Conservation (phyloP, 345 rosid genomes). For the Eucalyptus shirleyi region DNA sequence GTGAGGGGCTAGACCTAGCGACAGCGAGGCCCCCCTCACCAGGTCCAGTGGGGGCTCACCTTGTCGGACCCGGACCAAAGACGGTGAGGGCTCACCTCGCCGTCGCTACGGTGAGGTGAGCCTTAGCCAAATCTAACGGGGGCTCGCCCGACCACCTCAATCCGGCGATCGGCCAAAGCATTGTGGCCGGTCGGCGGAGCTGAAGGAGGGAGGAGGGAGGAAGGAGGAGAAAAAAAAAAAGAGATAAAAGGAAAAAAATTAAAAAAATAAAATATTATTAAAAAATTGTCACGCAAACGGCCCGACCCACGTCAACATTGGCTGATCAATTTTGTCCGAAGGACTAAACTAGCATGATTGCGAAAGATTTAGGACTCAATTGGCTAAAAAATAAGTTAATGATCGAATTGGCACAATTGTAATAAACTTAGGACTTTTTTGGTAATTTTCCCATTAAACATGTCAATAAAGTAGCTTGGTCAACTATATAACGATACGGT, state of each 20-base stretch:
- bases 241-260: accelerated
- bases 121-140: too few species aligned
- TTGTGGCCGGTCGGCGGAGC: accelerated
- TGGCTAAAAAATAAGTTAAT: accelerated
- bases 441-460: neutral
- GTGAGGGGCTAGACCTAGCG: accelerated
- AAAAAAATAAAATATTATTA: too few species aligned
- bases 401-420: accelerated
- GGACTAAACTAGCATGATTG: accelerated
- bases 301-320: accelerated
- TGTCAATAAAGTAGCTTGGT: neutral
- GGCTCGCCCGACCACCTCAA: too few species aligned
- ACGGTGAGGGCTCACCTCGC: too few species aligned
- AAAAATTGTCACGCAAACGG: too few species aligned
- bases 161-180: accelerated
- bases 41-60: accelerated
- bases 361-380: accelerated
- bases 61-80: too few species aligned
- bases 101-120: too few species aligned
- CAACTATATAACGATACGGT: neutral
- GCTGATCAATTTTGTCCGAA: accelerated
- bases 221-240: accelerated
- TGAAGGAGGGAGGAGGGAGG: accelerated
- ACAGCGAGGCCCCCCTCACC: accelerated
- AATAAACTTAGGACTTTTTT: accelerated